A percentile compares a stretch with the other conserved stretches of the same genome.
Conservation (phyloP, 2,329 filamentous ascomycete species). For the Stagonosporopsis cucurbitacearum region DNA sequence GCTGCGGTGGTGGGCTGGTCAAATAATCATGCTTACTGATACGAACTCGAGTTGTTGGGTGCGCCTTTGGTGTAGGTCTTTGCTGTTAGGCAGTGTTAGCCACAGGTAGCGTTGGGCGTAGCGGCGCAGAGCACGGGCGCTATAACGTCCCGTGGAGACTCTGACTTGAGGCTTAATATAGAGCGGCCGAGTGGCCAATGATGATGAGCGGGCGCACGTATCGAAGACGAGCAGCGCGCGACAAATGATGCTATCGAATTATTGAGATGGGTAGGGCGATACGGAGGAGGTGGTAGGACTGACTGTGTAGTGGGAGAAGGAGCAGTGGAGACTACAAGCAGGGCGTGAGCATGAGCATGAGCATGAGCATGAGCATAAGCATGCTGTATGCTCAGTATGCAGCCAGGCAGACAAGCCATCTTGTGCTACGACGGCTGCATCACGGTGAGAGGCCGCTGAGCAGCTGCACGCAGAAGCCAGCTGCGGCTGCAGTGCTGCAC, state of each 20-base stretch:
- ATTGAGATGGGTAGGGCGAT: too few species aligned
- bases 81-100: too few species aligned
- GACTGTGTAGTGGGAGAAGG: slow-evolving; percentile 7
- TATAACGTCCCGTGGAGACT: slow-evolving; percentile 11
- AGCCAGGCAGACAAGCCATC: not conserved
- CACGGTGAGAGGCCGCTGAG: too few species aligned
- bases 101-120: slow-evolving; percentile 1
- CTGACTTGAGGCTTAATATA: slow-evolving; percentile 17
- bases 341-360: not conserved
- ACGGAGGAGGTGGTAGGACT: too few species aligned
- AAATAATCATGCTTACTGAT: not conserved
- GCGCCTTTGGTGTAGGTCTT: not conserved
- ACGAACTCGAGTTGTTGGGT: not conserved
- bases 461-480: too few species aligned
- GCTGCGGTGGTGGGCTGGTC: too few species aligned
- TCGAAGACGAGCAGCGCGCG: slow-evolving; percentile 13
- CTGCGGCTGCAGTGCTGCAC: slow-evolving; percentile 12
- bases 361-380: not conserved
- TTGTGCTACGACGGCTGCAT: slow-evolving; percentile 15
- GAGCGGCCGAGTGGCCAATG: slow-evolving; percentile 10
- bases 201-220: slow-evolving; percentile 7
- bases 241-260: slow-evolving; percentile 9
- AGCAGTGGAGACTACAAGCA: slow-evolving; percentile 5
- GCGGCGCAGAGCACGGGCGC: slow-evolving; percentile 8
- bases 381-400: slow-evolving; percentile 20